Conservation (phyloP, 1,284 basidiomycete species). For the Ganoderma meredithae region DNA sequence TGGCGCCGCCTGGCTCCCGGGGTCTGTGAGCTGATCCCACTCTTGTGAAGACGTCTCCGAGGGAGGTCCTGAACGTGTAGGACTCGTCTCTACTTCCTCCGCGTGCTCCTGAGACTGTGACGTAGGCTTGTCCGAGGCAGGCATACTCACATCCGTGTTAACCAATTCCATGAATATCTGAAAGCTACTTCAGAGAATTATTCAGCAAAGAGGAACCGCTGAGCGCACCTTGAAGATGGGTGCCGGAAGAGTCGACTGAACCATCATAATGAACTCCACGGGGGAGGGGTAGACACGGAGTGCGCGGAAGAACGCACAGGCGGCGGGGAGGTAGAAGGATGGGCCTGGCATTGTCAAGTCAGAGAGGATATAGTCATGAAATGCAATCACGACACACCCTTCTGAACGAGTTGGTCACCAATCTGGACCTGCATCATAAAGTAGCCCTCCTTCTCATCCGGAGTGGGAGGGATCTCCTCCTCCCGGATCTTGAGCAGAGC, state of each 20-base stretch:
- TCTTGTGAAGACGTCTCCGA: slow-evolving; percentile 87
- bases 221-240: slow-evolving; percentile 81
- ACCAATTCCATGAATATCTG: slow-evolving; percentile 90
- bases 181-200: not conserved
- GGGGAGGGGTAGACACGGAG: slow-evolving; percentile 95
- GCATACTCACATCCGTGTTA: slow-evolving; percentile 85
- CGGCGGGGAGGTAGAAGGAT: slow-evolving; percentile 78
- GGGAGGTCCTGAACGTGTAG: slow-evolving; percentile 67
- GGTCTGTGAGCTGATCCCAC: slow-evolving; percentile 84
- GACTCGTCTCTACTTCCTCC: slow-evolving; percentile 60
- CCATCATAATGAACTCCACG: slow-evolving; percentile 91
- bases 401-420: slow-evolving; percentile 85
- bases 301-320: slow-evolving; percentile 92
- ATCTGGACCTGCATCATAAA: slow-evolving; percentile 91
- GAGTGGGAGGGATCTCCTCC: slow-evolving; percentile 70
- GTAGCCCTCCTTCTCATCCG: slow-evolving; percentile 84
- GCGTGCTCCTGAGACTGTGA: slow-evolving; percentile 35
- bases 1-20: slow-evolving; percentile 58
- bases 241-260: slow-evolving; percentile 90
- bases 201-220: not conserved
- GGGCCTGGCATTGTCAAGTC: slow-evolving; percentile 61
- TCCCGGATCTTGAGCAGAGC: slow-evolving; percentile 68
- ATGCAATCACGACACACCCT: slow-evolving; percentile 62
- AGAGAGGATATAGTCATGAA: not conserved
- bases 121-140: slow-evolving; percentile 47